Percentiles rank a stretch among this genome's conserved stretches.
Evolutionary conservation across 371 early-diverging fungal species (phyloP).

Genomic region (Mortierella sp.): DNA sequence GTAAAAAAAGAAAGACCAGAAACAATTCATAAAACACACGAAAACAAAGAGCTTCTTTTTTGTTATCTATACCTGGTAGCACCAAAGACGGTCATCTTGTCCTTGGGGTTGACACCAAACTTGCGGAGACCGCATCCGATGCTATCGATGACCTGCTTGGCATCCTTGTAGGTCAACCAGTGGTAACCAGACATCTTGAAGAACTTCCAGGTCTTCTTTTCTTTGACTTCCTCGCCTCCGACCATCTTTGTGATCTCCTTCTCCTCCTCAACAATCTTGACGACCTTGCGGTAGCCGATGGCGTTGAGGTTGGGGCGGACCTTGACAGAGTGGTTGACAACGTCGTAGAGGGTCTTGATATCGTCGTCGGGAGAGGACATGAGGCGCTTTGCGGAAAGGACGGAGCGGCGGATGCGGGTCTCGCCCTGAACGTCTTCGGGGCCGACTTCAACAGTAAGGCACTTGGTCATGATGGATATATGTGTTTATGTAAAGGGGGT

Average conservation of each 20-base stretch:
- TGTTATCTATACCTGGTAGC: constrained; percentile 73
- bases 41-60: constrained; percentile 4
- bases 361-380: constrained; percentile 67
- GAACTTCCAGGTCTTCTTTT: constrained; percentile 88
- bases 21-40: neutral
- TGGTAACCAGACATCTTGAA: constrained; percentile 78
- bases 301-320: constrained; percentile 65
- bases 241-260: constrained; percentile 81
- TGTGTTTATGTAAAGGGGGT: constrained; percentile 10
- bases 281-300: constrained; percentile 79
- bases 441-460: constrained; percentile 65
- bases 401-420: constrained; percentile 70
- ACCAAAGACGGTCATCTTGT: constrained; percentile 83
- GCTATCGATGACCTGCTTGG: constrained; percentile 57
- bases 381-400: constrained; percentile 68
- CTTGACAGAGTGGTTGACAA: constrained; percentile 67
- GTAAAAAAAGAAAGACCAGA: neutral
- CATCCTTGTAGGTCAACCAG: constrained; percentile 80
- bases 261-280: constrained; percentile 78
- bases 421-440: constrained; percentile 64
- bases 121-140: constrained; percentile 80
- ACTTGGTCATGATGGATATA: constrained; percentile 52
- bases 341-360: constrained; percentile 78
- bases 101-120: constrained; percentile 73
- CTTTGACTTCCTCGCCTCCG: constrained; percentile 72